Evolutionary conservation across 192 early-diverging fungal species (phyloP), one percentile per base, ranked within the genome.

Genomic region (Helicostylum pulchrum): DNA sequence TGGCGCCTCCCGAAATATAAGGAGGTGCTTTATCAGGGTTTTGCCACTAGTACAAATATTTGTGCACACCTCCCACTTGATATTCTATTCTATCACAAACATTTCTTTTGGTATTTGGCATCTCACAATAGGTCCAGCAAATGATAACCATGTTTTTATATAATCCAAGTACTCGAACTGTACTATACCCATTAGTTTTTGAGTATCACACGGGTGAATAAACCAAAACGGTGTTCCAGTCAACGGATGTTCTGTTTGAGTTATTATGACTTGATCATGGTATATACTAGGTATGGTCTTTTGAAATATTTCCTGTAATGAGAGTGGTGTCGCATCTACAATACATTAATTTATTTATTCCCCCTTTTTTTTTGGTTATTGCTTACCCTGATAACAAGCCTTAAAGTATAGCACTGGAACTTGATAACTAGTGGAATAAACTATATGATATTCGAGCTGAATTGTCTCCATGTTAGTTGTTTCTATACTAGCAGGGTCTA

Each of bases 171-270:
- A 30, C 17, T 43, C 39, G 39, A 43, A 53, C 26, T 64, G 7
- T 80, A 59, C 61, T 1, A 64, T 70, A 50, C 62, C 67, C 77
- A 88, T 74, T 30, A 88, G 31, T 3, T 65, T 30, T n/a, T 77
- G 63, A 15, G 86, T 88, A 23, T 86, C 77, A 63, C 86, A 88
- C 10, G 86, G 86, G 65, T 88, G 86, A 53, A 88, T 65, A 61
- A 77, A 85, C 62, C 72, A 86, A 53, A 78, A 86, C 0, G 86
- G 86, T 0, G 74, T 47, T 9, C 70, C 70, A 0, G 86, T 53
- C 10, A 78, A 43, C 1, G 86, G 86, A 60, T 88, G 86, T 30
- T 88, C 86, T 69, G 80, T 53, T 31, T 58, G 60, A 68, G 19
- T 14, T 58, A 65, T 44, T 61, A 65, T 44, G 17, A 53, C 34